These are phyloP conservation scores for Metschnikowia reukaufii DNA, from an alignment of 805 yeast species.

Conservation along the genomic window DNA sequence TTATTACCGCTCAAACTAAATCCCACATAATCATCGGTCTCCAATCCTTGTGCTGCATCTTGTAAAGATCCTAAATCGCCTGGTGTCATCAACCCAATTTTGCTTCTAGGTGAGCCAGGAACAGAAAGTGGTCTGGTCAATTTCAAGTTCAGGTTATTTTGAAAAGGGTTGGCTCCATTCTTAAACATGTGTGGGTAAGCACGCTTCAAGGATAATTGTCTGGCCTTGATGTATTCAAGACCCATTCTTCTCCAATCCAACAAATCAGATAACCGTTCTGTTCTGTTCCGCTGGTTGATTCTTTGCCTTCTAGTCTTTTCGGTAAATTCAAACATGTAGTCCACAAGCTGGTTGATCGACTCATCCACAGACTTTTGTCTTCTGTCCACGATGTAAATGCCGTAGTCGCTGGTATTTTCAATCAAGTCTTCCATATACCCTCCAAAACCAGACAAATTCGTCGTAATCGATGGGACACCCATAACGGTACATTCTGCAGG, in stretches of 20 bases:
- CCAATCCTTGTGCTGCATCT: conserved; percentile 71
- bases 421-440: conserved; percentile 98
- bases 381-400: conserved; percentile 95
- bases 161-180: conserved; percentile 49
- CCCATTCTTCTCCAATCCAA: conserved; percentile 99
- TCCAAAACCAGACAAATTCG: conserved; percentile 94
- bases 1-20: conserved; percentile 51
- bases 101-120: conserved; percentile 93
- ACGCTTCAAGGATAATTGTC: conserved; percentile 85
- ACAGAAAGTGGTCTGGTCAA: conserved; percentile 90
- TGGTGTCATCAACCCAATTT: conserved; percentile 84
- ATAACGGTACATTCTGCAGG: conserved; percentile 99
- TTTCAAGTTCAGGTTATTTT: conserved; percentile 53
- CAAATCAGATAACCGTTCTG: conserved; percentile 88
- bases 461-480: conserved; percentile 98
- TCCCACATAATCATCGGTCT: conserved; percentile 74
- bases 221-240: conserved; percentile 89
- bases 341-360: conserved; percentile 84
- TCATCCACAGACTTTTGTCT: conserved; percentile 91
- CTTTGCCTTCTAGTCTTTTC: conserved; percentile 93
- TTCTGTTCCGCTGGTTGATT: conserved; percentile 95
- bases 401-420: conserved; percentile 92
- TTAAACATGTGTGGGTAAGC: conserved; percentile 88
- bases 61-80: conserved; percentile 97
- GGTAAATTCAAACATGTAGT: conserved; percentile 86